Base-by-base conservation (phyloP, 257 asterid species). In the Solanum infundibuliforme region DNA sequence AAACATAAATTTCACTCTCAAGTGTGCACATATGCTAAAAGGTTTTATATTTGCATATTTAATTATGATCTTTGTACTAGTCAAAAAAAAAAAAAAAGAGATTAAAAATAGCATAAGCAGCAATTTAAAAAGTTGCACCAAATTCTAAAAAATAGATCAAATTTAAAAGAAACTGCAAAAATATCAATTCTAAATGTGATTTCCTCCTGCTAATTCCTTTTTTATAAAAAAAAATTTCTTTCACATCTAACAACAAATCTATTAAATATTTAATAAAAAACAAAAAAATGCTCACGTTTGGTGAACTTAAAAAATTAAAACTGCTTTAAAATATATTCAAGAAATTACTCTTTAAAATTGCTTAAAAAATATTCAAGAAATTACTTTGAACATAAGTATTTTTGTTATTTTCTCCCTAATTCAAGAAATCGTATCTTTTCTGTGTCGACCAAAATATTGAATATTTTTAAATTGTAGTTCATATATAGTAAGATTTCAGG, bases 71-170 rank as follows among this genome's bases (percentile, higher is more conserved):
- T 46, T 41, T 68, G 20, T 27, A 68, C 20, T 13, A 27, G 36
- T 1, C 0, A 41, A 41, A n/a, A 7, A 2, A 27, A 58, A 2
- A 58, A 2, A n/a, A 9, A 0, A 0, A 1, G 10, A 31, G 32
- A 31, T 10, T 10, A 3, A 66, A 66, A 66, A 12, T 25, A 27
- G 6, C 4, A 66, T 2, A 66, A 66, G 35, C 5, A 66, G 20
- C 74, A 66, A 25, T 6, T 66, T 23, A 2, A 27, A 66, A 66
- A 66, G 1, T 27, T 25, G 16, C 74, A 12, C 4, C 35, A 66
- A 65, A n/a, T 2, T n/a, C 18, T 23, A n/a, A 65, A 65, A 65
- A n/a, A 23, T 65, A 10, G 32, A 7, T 23, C 29, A 25, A 25
- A 62, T 6, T 23, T 23, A 62, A 5, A 21, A 60, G 27, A 60